A percentile compares a stretch with the other conserved stretches of the same genome.
These are phyloP conservation scores for Stephania cephalantha DNA, from an alignment of 164 flowering plant genomes.

Conservation along the genomic window DNA sequence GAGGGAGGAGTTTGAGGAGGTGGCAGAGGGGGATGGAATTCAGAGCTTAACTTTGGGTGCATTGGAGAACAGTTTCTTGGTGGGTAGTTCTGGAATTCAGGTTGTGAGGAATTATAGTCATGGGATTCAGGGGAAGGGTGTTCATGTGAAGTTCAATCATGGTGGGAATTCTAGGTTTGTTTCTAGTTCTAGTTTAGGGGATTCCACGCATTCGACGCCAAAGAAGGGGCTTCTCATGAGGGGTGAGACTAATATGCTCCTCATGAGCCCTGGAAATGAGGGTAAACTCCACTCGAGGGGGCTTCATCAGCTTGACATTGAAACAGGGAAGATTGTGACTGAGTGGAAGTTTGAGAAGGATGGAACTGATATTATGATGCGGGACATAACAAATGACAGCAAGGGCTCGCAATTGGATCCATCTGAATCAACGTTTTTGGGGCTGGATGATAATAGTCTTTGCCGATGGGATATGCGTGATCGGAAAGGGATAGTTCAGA, in stretches of 20 bases:
- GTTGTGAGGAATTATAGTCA: conserved; percentile 87
- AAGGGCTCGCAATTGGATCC: conserved; percentile 94
- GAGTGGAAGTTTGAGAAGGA: conserved; percentile 92
- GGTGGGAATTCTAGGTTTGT: conserved; percentile 23
- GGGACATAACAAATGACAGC: conserved; percentile 73
- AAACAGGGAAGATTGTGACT: conserved; percentile 79
- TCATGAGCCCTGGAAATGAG: conserved; percentile 67
- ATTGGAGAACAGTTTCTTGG: conserved; percentile 89
- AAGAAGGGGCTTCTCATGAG: conserved; percentile 81
- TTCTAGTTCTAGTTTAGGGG: conserved; percentile 21
- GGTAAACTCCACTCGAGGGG: conserved; percentile 58
- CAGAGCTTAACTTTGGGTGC: conserved; percentile 97
- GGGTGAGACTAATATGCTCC: conserved; percentile 87
- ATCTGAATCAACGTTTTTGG: conserved; percentile 84
- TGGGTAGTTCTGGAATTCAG: conserved; percentile 77
- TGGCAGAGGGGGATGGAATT: conserved; percentile 63
- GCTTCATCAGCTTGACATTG: conserved; percentile 85
- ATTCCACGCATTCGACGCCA: conserved; percentile 51
- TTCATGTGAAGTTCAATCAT: conserved; percentile 51
- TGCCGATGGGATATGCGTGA: conserved; percentile 99
- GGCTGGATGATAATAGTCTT: conserved; percentile 82
- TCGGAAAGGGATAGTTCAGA: conserved; percentile 78
- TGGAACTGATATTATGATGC: conserved; percentile 75
- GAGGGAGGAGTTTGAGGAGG: conserved; percentile 89
- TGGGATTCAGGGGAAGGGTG: conserved; percentile 95